Evolutionary conservation across 2,329 filamentous ascomycete species (phyloP), one percentile per base, ranked within the genome.

Genomic region (Monosporascus sp.): DNA sequence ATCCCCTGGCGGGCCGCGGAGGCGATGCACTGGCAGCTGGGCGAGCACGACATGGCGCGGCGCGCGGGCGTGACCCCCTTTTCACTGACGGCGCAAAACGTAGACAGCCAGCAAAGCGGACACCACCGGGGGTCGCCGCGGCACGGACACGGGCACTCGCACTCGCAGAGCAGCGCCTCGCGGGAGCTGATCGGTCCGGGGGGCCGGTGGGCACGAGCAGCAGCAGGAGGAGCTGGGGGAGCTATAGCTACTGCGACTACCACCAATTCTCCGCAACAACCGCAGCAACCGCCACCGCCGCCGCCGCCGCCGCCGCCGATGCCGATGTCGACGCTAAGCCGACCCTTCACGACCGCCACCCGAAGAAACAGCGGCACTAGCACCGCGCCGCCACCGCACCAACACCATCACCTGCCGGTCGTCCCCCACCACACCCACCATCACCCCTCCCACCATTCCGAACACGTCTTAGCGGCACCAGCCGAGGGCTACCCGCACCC

Each of bases 21-120:
- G 73, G 92, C 91, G 5, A 97, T 97, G 92, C 94, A 97, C 73
- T 99, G 94, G 93, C 89, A 96, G 66, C 79, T 99, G 52, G 93
- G 93, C 58, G 91, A 96, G 69, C 79, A 86, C 62, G 94, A 97
- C 64, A 97, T 99, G 91, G 92, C 92, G 48, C 84, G 88, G 56
- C 87, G 93, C 54, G 93, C 93, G 43, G 94, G 94, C 45, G 91
- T 94, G 38, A 86, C 89, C 7, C 91, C 93, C 1, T 97, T 97
- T 71, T 84, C 86, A 3, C 76, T 90, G 31, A 84, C 85, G 16
- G 79, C 76, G 50, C 76, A 80, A 58, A 78, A 81, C 45, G 66
- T 74, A 54, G 78, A 80, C 50, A 68, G 69, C 44, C 37, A 73
- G 68, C 57, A 73, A 69, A 60, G 68, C 61, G 54, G 71, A 71